Evolutionary conservation across 2,329 filamentous ascomycete genomes (phyloP).

Genomic region (Hypoxylon sp.): DNA sequence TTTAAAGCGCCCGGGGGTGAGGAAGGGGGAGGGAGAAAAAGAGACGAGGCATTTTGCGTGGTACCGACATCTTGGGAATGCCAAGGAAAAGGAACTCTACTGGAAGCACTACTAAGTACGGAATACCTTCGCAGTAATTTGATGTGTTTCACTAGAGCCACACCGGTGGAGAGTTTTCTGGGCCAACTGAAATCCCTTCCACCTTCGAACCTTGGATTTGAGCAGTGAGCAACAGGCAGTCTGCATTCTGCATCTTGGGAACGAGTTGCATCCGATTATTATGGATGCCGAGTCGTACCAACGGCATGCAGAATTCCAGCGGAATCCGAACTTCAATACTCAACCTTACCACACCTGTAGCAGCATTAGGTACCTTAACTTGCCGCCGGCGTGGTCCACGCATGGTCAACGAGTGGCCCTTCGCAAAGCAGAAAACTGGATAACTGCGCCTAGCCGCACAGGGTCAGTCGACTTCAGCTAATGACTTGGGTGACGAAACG

Average conservation of each 20-base stretch:
- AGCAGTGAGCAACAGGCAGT: neutral
- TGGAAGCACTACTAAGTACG: slow-evolving; percentile 27
- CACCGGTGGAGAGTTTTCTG: slow-evolving; percentile 15
- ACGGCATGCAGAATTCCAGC: slow-evolving; percentile 34
- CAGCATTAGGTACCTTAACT: slow-evolving; percentile 4
- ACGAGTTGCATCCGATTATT: slow-evolving; percentile 37
- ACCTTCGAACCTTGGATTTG: slow-evolving; percentile 11
- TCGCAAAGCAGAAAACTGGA: slow-evolving; percentile 35
- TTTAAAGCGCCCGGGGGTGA: slow-evolving; percentile 33
- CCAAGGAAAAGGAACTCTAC: slow-evolving; percentile 40
- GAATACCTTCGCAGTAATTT: slow-evolving; percentile 12
- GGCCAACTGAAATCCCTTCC: slow-evolving; percentile 11
- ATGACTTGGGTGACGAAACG: slow-evolving; percentile 33
- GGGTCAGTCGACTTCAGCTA: slow-evolving; percentile 30
- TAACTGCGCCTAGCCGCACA: slow-evolving; percentile 38
- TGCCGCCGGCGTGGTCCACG: slow-evolving; percentile 5
- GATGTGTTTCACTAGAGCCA: slow-evolving; percentile 25
- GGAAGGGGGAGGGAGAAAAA: slow-evolving; percentile 7
- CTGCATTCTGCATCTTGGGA: slow-evolving; percentile 33
- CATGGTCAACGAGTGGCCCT: slow-evolving; percentile 14
- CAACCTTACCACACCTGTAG: no score
- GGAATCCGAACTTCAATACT: slow-evolving; percentile 23
- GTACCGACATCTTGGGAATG: slow-evolving; percentile 42
- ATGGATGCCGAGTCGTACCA: slow-evolving; percentile 38
- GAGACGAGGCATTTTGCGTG: slow-evolving; percentile 37